These are phyloP conservation scores for Paraphaeosphaeria minitans DNA, from an alignment of 2,329 filamentous ascomycete species.

Conservation along the genomic window DNA sequence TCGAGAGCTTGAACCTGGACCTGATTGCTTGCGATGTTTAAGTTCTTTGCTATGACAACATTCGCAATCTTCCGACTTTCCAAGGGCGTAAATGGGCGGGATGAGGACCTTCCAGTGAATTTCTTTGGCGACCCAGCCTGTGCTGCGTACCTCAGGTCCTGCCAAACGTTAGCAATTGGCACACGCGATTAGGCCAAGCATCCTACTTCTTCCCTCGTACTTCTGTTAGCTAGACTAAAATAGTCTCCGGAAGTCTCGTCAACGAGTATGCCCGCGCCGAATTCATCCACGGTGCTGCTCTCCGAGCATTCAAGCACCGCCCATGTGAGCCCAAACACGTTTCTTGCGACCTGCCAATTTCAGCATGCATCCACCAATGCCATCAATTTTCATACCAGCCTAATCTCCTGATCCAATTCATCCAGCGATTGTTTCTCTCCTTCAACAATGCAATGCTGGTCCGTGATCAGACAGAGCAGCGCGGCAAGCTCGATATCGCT, in stretches of 20 bases:
- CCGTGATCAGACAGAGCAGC: constrained; percentile 77
- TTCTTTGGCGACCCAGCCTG: constrained; percentile 24
- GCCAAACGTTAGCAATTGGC: constrained; percentile 11
- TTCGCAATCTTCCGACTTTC: constrained; percentile 71
- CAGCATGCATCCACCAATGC: constrained; percentile 10
- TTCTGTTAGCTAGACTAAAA: constrained; percentile 21
- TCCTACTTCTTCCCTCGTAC: constrained; percentile 22
- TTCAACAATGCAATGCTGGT: constrained; percentile 88
- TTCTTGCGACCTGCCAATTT: constrained; percentile 62
- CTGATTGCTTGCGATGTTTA: constrained; percentile 72
- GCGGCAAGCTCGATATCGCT: constrained; percentile 87
- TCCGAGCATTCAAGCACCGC: constrained; percentile 74
- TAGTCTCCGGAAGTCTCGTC: constrained; percentile 35
- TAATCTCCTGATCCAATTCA: constrained; percentile 74
- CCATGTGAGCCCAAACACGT: constrained; percentile 74
- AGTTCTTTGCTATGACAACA: constrained; percentile 79
- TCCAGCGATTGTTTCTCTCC: constrained; percentile 67
- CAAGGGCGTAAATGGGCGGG: constrained; percentile 39
- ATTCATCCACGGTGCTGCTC: constrained; percentile 78
- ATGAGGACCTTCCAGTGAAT: constrained; percentile 37
- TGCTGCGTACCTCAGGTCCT: constrained; percentile 21
- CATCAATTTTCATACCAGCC: constrained; percentile 59
- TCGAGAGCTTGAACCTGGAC: constrained; percentile 82
- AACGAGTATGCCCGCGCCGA: constrained; percentile 72
- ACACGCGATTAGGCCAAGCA: not conserved